A percentile compares a stretch with the other conserved stretches of the same genome.
phyloP scores from a whole-genome alignment of 1,284 basidiomycete species.

The Rhodotorula mucilaginosa region DNA sequence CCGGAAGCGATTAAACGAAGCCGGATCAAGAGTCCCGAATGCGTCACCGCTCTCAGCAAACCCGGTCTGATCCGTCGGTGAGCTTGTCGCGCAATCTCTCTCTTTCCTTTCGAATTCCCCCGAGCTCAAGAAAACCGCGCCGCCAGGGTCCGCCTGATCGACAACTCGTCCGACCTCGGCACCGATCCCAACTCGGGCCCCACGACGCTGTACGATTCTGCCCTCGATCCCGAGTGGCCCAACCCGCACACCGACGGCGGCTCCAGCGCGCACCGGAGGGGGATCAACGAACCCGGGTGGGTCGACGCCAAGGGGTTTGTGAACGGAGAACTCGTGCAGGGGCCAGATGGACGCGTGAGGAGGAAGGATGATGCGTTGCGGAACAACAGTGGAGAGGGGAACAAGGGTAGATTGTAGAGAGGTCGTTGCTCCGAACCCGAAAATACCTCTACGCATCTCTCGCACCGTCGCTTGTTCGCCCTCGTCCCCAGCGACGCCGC shows the following conservation, averaged over 20 bases:
- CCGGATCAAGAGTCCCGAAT: constrained; percentile 36
- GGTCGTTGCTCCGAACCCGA: background rate
- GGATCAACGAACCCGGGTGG: constrained; percentile 10
- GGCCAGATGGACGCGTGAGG: constrained; percentile 23
- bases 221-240: constrained; percentile 37
- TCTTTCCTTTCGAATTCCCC: background rate
- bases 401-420: background rate
- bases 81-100: background rate
- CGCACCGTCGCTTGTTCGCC: too few relatives aligned
- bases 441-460: background rate
- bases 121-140: too few relatives aligned
- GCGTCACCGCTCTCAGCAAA: constrained; percentile 36
- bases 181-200: constrained; percentile 9
- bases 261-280: background rate
- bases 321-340: constrained; percentile 30
- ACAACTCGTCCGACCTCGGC: constrained; percentile 34
- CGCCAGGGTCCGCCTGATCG: constrained; percentile 39
- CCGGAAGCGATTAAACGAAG: constrained; percentile 37
- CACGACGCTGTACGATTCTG: constrained; percentile 39
- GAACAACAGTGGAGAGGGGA: background rate
- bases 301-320: constrained; percentile 38
- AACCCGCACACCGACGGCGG: background rate
- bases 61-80: constrained; percentile 32
- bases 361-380: background rate
- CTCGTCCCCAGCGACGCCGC: background rate